phyloP scores from a whole-genome alignment of 2,329 filamentous ascomycete species.

The Colletotrichum musae region DNA sequence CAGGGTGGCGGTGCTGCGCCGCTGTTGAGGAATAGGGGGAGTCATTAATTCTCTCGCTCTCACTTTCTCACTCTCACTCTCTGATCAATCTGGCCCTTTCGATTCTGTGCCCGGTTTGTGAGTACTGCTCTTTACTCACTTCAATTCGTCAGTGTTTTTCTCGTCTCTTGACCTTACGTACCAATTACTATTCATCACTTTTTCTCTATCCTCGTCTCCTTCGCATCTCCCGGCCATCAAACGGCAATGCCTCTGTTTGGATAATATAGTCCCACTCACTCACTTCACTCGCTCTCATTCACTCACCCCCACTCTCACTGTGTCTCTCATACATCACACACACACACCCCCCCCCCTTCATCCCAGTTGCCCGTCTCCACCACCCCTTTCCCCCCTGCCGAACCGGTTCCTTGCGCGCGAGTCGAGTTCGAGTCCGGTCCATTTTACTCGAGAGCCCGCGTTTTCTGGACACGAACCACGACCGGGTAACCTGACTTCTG shows the following conservation, averaged over 20 bases:
- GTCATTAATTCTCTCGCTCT: conserved; percentile 3
- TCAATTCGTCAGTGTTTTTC: neutral
- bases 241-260: conserved; percentile 16
- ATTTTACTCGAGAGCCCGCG: conserved; percentile 11
- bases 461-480: conserved; percentile 14
- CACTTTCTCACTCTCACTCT: neutral
- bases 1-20: conserved; percentile 33
- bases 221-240: neutral
- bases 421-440: conserved; percentile 31
- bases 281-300: neutral
- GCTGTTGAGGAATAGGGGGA: conserved; percentile 26
- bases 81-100: conserved; percentile 7
- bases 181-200: conserved; percentile 20
- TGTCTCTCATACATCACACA: neutral
- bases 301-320: neutral
- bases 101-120: conserved; percentile 13
- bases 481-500: no score
- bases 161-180: conserved; percentile 1
- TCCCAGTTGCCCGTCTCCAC: conserved; percentile 1
- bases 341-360: conserved; percentile 15
- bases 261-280: conserved; percentile 3
- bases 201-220: neutral
- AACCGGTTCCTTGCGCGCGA: conserved; percentile 16
- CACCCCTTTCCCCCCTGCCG: conserved; percentile 25
- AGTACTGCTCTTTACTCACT: neutral